Evolutionary conservation across 2,329 filamentous ascomycete genomes (phyloP).

Genomic region (Beauveria asiatica): DNA sequence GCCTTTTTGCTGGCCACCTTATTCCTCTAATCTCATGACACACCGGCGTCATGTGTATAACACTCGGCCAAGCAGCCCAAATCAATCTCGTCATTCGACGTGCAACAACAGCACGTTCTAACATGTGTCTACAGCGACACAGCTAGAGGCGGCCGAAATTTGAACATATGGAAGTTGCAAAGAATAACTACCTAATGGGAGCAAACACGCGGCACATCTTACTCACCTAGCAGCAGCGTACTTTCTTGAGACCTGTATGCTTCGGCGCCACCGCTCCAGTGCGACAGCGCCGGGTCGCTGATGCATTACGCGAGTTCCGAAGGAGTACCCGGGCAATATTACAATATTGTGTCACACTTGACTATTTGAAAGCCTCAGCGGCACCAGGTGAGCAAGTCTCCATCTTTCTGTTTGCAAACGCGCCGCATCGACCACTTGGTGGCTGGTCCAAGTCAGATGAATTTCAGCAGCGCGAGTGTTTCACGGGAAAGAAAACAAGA

Average conservation of each 20-base stretch:
- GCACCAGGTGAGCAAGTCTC: not conserved
- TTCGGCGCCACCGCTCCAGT: not conserved
- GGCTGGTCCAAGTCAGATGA: not conserved
- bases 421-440: not conserved
- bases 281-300: not conserved
- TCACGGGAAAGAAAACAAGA: not conserved
- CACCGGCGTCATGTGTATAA: not conserved
- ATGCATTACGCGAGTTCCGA: not conserved
- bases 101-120: not conserved
- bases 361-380: not conserved
- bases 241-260: not conserved
- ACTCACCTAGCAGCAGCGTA: not conserved
- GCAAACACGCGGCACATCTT: not conserved
- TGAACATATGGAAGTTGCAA: not conserved
- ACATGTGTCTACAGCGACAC: not conserved
- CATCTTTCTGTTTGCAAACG: constrained; percentile 7
- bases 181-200: not conserved
- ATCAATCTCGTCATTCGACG: constrained; percentile 1
- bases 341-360: not conserved
- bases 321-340: not conserved
- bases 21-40: not conserved
- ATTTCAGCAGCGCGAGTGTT: not conserved
- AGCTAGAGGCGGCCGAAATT: not conserved
- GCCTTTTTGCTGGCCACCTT: not conserved
- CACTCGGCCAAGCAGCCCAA: not conserved